A percentile compares a stretch with the other conserved stretches of the same genome.
Evolutionary conservation across 2,329 filamentous ascomycete genomes (phyloP).

Genomic region (Hortaea werneckii): DNA sequence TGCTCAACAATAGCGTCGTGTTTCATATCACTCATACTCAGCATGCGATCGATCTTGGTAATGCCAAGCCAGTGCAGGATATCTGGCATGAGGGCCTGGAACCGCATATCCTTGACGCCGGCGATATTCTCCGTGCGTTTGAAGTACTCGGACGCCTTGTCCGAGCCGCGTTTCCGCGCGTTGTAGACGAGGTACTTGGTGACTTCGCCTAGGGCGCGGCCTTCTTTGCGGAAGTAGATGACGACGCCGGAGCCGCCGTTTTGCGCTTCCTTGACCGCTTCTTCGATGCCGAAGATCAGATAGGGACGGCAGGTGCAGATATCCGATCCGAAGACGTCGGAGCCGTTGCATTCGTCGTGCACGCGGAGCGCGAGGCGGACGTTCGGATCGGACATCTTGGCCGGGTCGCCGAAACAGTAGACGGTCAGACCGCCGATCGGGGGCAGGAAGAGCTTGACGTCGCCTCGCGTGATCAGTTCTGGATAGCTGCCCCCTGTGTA

Average conservation of each 20-base stretch:
- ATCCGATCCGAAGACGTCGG: slow-evolving; percentile 94
- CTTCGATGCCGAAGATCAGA: slow-evolving; percentile 91
- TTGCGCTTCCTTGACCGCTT: slow-evolving; percentile 94
- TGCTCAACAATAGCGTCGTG: slow-evolving; percentile 80
- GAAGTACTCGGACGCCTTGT: slow-evolving; percentile 84
- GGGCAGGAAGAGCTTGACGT: slow-evolving; percentile 91
- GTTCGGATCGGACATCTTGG: slow-evolving; percentile 82
- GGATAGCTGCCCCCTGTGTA: slow-evolving; percentile 94
- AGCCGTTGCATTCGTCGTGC: slow-evolving; percentile 86
- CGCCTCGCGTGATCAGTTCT: slow-evolving; percentile 85
- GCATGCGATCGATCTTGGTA: slow-evolving; percentile 95
- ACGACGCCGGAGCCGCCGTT: slow-evolving; percentile 88
- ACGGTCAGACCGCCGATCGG: slow-evolving; percentile 93
- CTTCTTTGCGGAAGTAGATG: slow-evolving; percentile 98
- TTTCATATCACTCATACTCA: slow-evolving; percentile 98
- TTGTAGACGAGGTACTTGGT: slow-evolving; percentile 82
- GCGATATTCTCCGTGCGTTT: slow-evolving; percentile 97
- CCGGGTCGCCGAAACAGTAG: slow-evolving; percentile 92
- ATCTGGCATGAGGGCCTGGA: slow-evolving; percentile 88
- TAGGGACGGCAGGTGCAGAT: slow-evolving; percentile 97
- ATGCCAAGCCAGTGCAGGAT: slow-evolving; percentile 98
- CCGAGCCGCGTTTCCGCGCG: slow-evolving; percentile 66
- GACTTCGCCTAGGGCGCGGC: slow-evolving; percentile 85
- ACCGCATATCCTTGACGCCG: slow-evolving; percentile 91
- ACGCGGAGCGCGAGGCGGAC: slow-evolving; percentile 73